These are phyloP conservation scores for Pleurotus sapidus DNA, from an alignment of 768 basidiomycete genomes.

Conservation along the genomic window DNA sequence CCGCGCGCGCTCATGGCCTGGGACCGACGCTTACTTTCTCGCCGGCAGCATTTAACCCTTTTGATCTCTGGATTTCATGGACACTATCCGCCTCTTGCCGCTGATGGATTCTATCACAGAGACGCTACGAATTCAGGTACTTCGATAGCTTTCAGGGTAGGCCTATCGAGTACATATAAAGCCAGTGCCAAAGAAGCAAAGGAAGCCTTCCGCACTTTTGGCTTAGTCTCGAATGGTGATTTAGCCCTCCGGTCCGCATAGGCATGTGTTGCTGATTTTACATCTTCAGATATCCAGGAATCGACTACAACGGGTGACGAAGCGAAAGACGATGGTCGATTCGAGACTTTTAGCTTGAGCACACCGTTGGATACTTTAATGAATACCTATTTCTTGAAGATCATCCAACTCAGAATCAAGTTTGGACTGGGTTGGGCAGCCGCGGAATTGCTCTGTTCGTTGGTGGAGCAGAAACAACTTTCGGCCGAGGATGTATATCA, in stretches of 20 bases:
- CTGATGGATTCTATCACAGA: slow-evolving; percentile 37
- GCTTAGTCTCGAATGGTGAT: slow-evolving; percentile 38
- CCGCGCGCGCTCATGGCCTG: slow-evolving; percentile 71
- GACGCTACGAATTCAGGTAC: slow-evolving; percentile 31
- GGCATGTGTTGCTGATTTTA: background rate
- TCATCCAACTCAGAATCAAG: slow-evolving; percentile 49
- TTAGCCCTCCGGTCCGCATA: background rate
- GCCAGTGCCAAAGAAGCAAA: slow-evolving; percentile 47
- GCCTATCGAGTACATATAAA: slow-evolving; percentile 59
- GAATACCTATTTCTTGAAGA: slow-evolving; percentile 50
- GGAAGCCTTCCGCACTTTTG: slow-evolving; percentile 48
- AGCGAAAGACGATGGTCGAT: slow-evolving; percentile 35
- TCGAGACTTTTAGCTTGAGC: slow-evolving; percentile 64
- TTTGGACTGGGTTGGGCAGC: slow-evolving; percentile 67
- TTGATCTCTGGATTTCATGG: slow-evolving; percentile 56
- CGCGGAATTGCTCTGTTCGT: slow-evolving; percentile 51
- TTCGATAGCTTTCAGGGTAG: slow-evolving; percentile 55
- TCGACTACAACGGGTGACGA: slow-evolving; percentile 22
- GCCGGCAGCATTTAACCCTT: slow-evolving; percentile 58
- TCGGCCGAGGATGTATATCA: slow-evolving; percentile 35
- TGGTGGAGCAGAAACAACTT: slow-evolving; percentile 43
- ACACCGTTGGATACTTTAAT: slow-evolving; percentile 59
- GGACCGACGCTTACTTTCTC: slow-evolving; percentile 62
- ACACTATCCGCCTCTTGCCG: slow-evolving; percentile 48
- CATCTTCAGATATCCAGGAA: background rate